These are phyloP conservation scores for Solanum gandarillasii DNA, from an alignment of 257 asterid species.

Conservation along the genomic window DNA sequence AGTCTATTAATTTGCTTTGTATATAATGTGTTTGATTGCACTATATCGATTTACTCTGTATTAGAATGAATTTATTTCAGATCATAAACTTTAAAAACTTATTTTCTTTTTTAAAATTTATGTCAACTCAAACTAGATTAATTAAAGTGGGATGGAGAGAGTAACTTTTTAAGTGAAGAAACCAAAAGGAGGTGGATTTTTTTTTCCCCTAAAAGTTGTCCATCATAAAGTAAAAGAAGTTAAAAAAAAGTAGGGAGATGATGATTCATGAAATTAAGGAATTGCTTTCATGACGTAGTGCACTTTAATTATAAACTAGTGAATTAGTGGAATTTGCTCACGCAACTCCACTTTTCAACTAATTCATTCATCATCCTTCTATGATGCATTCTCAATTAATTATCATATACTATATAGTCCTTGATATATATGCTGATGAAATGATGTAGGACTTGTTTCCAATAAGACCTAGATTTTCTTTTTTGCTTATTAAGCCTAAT, in stretches of 20 bases:
- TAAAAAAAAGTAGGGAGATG: neutral
- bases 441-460: neutral
- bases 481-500: neutral
- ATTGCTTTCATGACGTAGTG: neutral
- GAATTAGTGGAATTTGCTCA: neutral
- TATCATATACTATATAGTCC: neutral
- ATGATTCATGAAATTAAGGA: neutral
- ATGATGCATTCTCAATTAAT: neutral
- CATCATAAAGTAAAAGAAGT: neutral
- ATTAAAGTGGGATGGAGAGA: no score
- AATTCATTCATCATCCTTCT: neutral
- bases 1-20: neutral
- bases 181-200: neutral
- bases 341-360: neutral
- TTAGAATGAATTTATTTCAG: no score
- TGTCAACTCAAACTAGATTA: no score
- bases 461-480: neutral
- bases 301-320: neutral
- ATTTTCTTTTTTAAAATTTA: no score
- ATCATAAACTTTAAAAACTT: no score
- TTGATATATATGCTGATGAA: neutral
- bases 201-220: neutral
- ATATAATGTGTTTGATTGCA: neutral
- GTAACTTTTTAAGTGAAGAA: neutral
- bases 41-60: no score